Conservation (phyloP, 73 alveolate genomes). For the Paramecium octaurelia region DNA sequence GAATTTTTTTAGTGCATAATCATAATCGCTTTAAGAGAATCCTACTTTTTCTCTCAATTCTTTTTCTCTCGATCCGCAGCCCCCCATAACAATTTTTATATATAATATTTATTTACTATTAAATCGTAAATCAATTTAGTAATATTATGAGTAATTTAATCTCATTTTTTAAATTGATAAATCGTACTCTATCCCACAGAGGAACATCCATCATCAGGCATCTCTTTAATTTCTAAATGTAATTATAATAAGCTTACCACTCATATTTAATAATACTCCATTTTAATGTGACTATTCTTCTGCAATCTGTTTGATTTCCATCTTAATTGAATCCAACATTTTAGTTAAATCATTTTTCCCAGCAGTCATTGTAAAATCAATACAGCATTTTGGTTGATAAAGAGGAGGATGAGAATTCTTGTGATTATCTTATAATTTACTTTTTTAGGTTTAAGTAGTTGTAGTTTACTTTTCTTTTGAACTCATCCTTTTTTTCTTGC, state of each 20-base stretch:
- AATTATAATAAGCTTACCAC: neutral
- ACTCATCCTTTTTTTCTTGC: neutral
- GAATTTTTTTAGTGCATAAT: constrained; percentile 17
- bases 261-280: neutral
- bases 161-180: neutral
- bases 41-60: constrained; percentile 38
- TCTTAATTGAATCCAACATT: neutral
- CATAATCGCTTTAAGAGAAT: neutral
- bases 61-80: constrained; percentile 52
- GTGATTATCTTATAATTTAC: neutral
- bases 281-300: neutral
- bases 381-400: neutral
- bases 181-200: neutral
- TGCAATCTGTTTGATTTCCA: neutral
- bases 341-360: neutral
- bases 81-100: constrained; percentile 18
- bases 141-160: neutral
- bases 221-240: neutral
- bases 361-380: neutral
- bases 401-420: neutral
- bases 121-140: neutral
- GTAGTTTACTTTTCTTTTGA: neutral
- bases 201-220: neutral
- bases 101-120: neutral
- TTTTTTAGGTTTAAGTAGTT: neutral